Conservation (phyloP, 495 filamentous ascomycete species). For the Podospora pseudocomata region DNA sequence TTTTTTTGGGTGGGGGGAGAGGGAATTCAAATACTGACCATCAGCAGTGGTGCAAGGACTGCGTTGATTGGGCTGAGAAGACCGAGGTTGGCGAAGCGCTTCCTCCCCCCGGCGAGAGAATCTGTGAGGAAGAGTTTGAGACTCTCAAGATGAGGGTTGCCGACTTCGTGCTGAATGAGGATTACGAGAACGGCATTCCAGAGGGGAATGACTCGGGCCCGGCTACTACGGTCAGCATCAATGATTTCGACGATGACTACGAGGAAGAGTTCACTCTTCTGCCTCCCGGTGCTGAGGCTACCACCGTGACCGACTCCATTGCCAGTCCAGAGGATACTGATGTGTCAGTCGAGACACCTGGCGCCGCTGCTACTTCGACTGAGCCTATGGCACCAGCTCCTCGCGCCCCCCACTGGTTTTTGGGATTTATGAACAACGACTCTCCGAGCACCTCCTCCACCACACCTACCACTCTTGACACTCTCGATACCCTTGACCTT, state of each 20-base stretch:
- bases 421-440: not conserved
- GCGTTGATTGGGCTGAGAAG: constrained; percentile 41
- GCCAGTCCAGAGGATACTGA: not conserved
- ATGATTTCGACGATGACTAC: not conserved
- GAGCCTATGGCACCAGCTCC: not conserved
- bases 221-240: not conserved
- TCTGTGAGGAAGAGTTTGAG: not conserved
- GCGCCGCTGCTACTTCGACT: not conserved
- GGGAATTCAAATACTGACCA: constrained; percentile 4
- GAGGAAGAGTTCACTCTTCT: not conserved
- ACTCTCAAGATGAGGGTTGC: not conserved
- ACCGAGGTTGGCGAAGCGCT: constrained; percentile 21
- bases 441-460: no score
- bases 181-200: not conserved
- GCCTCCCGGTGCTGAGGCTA: not conserved
- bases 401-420: not conserved
- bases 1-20: no score
- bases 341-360: not conserved
- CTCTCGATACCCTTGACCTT: not conserved
- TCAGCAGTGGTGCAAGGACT: constrained; percentile 52
- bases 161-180: not conserved
- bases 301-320: not conserved
- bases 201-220: not conserved
- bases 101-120: constrained; percentile 12
- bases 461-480: no score